Evolutionary conservation across 345 rosid genomes (phyloP), one percentile per base, ranked within the genome.

Genomic region (Hibiscus syriacus): DNA sequence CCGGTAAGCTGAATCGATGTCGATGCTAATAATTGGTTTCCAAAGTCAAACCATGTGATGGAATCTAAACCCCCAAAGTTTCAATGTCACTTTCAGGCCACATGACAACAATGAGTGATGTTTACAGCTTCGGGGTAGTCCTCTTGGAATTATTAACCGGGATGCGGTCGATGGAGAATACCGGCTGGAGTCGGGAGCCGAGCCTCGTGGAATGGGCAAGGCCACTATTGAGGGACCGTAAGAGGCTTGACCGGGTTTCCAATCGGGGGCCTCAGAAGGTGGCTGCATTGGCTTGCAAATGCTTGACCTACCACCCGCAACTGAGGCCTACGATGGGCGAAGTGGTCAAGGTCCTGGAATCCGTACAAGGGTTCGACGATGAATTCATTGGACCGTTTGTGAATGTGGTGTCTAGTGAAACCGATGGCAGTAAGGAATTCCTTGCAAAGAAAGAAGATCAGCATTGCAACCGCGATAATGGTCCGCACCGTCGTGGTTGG

Each of bases 111-210:
- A 82, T 74, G 85, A 90, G 88, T 26, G 92, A 88, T 23, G 90
- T 86, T 45, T 90, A 81, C 58, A 78, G 97, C 64, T 90, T 88
- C 27, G 95, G 97, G 29, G 97, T 80, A 0, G 97, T 88, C 55
- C 66, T 90, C 50, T 27, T 90, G 11, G 97, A 90, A 61, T 71
- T 88, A 23, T 63, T 90, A 22, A 82, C 88, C 0, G 97, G 92
- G 0, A 86, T 66, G 74, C 76, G 82, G 25, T 73, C 96, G 0
- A 25, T 89, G 76, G 94, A 87, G 66, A 85, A 62, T 23, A 78
- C 64, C 1, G 81, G 94, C 3, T 70, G 77, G 17, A 61, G 80
- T 14, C 67, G 76, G 54, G 86, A 77, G 67, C 89, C 80, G 59
- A 82, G 80, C 72, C 87, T 92, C 0, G 88, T 82, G 13, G 87